Evolutionary conservation across 805 yeast genomes (phyloP), one percentile per base, ranked within the genome.

Genomic region (Suhomyces emberorum): DNA sequence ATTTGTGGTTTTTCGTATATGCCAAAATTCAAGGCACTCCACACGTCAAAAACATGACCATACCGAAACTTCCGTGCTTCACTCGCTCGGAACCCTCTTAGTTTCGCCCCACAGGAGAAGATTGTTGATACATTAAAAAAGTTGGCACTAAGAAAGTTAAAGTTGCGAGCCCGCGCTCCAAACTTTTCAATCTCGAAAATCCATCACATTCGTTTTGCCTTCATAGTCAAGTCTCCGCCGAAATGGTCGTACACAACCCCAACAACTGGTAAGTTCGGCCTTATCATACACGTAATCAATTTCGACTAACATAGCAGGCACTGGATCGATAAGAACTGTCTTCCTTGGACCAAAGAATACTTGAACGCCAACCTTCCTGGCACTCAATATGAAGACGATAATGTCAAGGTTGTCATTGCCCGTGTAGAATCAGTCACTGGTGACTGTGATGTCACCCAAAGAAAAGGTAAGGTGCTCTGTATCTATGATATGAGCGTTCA

Each of bases 401-500:
- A 32, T 2, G 43, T 47, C 34, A 46, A 34, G 15, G 46, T 61
- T 28, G 32, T 35, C 7, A 49, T 80, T 29, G 60, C 60, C 14
- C 51, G 68, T 2, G 62, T 81, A 3, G 63, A 57, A 17, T 55
- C 74, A 4, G 56, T 68, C 12, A 52, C 66, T 5, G 95, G 95
- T 15, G 93, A 85, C 56, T 83, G 93, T 49, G 85, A 84, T 50
- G 89, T 85, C 10, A 80, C 87, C 15, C 91, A 85, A 59, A 75
- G 95, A 65, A 85, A 85, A 59, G 91, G 91, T 7, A 82, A 79
- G 59, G 86, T 81, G 17, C 74, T 78, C 49, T 83, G 91, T 52
- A 80, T 84, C 33, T 84, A 75, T 51, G 95, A 85, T 52, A 55
- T 84, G 70, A 63, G 65, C 30, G 55, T 84, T 31, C 69, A 65